phyloP scores from a whole-genome alignment of 306 rosid genomes.

The Gastrolobium bilobum region DNA sequence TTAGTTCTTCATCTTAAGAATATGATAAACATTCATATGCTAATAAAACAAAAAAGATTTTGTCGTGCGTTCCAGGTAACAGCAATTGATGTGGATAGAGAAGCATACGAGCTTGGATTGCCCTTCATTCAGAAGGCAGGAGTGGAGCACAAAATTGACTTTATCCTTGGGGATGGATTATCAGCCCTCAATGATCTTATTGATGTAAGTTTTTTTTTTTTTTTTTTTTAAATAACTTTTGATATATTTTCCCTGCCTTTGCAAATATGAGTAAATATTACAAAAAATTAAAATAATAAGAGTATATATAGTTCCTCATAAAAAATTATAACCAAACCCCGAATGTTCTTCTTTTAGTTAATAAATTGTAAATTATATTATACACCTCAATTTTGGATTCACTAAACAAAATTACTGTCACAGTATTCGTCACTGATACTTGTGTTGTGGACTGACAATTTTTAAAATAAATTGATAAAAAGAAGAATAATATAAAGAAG shows the following conservation, averaged over 20 bases:
- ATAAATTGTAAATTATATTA: neutral
- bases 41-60: neutral
- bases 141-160: conserved; percentile 60
- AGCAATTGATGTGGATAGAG: conserved; percentile 58
- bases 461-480: neutral
- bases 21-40: too few species aligned
- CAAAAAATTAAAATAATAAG: too few species aligned
- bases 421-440: neutral
- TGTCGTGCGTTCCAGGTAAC: conserved; percentile 45
- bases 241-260: neutral
- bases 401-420: neutral
- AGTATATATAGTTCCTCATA: neutral
- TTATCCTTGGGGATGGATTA: conserved; percentile 46
- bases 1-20: neutral
- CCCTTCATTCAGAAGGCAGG: conserved; percentile 65
- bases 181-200: conserved; percentile 45
- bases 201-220: conserved; percentile 39
- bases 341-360: neutral
- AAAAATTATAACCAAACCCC: neutral
- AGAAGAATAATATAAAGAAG: neutral
- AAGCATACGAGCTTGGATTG: conserved; percentile 58
- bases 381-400: neutral
- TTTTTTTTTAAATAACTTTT: neutral
- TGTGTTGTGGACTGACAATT: neutral
- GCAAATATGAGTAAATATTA: neutral